phyloP scores from a whole-genome alignment of 495 filamentous ascomycete genomes.

The Xylaria intraflava region DNA sequence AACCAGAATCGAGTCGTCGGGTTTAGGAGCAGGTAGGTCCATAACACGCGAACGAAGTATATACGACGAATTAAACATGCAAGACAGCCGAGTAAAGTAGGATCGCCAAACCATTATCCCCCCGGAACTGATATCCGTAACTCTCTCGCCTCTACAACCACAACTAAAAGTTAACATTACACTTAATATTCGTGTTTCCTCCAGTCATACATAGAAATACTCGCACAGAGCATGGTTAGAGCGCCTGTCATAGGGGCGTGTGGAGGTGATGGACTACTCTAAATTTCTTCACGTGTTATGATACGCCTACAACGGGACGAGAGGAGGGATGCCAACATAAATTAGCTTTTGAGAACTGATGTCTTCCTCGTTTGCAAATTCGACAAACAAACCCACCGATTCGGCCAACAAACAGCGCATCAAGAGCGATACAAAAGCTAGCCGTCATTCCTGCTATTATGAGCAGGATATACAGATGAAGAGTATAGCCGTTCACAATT shows the following conservation, averaged over 20 bases:
- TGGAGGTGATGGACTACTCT: neutral
- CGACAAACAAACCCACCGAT: slow-evolving; percentile 18
- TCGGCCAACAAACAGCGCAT: slow-evolving; percentile 18
- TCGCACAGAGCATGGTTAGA: neutral
- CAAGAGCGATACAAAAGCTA: slow-evolving; percentile 19
- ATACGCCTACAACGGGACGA: neutral
- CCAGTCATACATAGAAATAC: neutral
- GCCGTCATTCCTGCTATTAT: neutral
- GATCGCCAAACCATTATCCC: too few species aligned
- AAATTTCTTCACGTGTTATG: neutral
- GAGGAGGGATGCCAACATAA: neutral
- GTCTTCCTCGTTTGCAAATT: slow-evolving; percentile 16
- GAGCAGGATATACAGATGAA: slow-evolving; percentile 3
- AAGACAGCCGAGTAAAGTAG: too few species aligned
- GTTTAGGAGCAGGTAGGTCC: too few species aligned
- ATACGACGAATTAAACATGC: too few species aligned
- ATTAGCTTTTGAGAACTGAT: slow-evolving; percentile 17
- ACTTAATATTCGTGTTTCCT: neutral
- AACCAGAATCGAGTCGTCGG: too few species aligned
- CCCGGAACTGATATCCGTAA: neutral
- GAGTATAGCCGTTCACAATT: slow-evolving; percentile 5
- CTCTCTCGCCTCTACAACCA: neutral
- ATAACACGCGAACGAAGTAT: too few species aligned
- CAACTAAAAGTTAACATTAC: neutral
- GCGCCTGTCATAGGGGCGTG: neutral